Evolutionary conservation across 441 rosid genomes (phyloP).

Genomic region (Dalechampia spathulata): DNA sequence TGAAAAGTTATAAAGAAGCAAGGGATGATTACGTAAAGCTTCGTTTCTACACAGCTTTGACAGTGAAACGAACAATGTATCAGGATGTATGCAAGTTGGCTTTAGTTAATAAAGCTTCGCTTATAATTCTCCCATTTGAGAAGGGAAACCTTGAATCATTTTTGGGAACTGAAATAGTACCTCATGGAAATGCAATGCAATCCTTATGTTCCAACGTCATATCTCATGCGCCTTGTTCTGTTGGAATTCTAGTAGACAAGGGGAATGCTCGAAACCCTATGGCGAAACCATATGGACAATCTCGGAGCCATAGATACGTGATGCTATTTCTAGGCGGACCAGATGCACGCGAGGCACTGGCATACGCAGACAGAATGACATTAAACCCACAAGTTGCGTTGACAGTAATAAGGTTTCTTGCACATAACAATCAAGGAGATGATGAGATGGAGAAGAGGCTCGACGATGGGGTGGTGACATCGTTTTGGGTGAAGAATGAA

Average conservation of each 20-base stretch:
- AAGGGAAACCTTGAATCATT: constrained; percentile 18
- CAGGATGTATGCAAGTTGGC: constrained; percentile 69
- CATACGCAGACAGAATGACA: constrained; percentile 48
- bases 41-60: constrained; percentile 36
- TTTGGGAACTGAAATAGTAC: constrained; percentile 28
- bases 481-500: constrained; percentile 76
- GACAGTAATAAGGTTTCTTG: constrained; percentile 45
- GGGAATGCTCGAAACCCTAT: too few relatives aligned
- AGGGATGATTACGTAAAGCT: constrained; percentile 28
- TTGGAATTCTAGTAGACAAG: constrained; percentile 50
- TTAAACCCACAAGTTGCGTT: constrained; percentile 33
- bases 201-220: constrained; percentile 34
- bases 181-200: constrained; percentile 18
- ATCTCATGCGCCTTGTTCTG: constrained; percentile 64
- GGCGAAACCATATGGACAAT: too few relatives aligned
- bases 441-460: constrained; percentile 62
- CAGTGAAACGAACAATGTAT: constrained; percentile 53
- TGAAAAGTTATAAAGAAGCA: constrained; percentile 34
- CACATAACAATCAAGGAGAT: constrained; percentile 45
- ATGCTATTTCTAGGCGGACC: constrained; percentile 66
- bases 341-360: constrained; percentile 63
- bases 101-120: constrained; percentile 29
- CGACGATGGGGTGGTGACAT: constrained; percentile 67
- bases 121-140: constrained; percentile 54
- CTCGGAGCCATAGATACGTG: constrained; percentile 27